A percentile compares a stretch with the other conserved stretches of the same genome.
These are phyloP conservation scores for Cryomyces minteri DNA, from an alignment of 495 filamentous ascomycete species.

Conservation along the genomic window DNA sequence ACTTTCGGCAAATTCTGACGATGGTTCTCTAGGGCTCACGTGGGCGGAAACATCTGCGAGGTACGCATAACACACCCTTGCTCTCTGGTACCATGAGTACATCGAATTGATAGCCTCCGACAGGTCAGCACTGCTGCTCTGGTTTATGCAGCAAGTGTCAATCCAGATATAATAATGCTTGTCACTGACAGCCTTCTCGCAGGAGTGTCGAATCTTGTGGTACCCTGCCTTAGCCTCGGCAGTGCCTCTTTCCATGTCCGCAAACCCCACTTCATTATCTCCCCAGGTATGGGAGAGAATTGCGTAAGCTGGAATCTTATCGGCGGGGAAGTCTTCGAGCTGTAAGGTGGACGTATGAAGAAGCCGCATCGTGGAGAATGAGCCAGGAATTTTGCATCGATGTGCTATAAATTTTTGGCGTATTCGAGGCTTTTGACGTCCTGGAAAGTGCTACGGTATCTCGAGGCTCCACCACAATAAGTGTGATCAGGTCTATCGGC, in stretches of 20 bases:
- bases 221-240: neutral
- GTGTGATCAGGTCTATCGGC: no score
- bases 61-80: constrained; percentile 4
- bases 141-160: constrained; percentile 11
- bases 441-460: no score
- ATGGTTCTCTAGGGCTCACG: neutral
- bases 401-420: no score
- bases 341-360: neutral
- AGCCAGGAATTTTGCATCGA: no score
- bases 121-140: constrained; percentile 6
- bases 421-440: no score
- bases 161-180: constrained; percentile 4
- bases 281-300: constrained; percentile 7
- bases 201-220: neutral
- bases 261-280: constrained; percentile 2
- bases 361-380: constrained; percentile 1
- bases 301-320: constrained; percentile 2
- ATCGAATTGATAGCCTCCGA: constrained; percentile 10
- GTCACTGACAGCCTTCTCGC: constrained; percentile 1
- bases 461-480: no score
- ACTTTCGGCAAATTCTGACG: neutral
- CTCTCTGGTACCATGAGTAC: constrained; percentile 5
- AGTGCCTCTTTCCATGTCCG: constrained; percentile 1
- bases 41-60: constrained; percentile 3
- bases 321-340: constrained; percentile 2